Evolutionary conservation across 495 filamentous ascomycete species (phyloP), one percentile per base, ranked within the genome.

Genomic region (Elaphomyces granulatus): DNA sequence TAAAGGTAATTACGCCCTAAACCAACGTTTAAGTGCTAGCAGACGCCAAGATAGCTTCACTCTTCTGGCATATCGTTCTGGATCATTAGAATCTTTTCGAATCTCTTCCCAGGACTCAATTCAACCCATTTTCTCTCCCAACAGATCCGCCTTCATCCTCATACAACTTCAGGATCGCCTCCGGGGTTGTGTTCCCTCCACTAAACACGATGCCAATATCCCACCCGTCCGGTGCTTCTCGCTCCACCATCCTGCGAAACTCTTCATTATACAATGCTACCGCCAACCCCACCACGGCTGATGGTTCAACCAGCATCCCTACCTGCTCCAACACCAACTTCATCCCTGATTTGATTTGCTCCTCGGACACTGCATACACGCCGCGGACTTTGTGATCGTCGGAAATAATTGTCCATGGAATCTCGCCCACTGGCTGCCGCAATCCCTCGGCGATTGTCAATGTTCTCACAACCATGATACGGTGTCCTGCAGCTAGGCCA

Each of bases 231-330:
- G 73, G 69, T 3, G 80, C 81, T 58, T 87, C 79, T 37, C 52
- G 55, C 58, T 86, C 77, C 23, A 85, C 81, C 52, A 76, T 46
- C 15, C 51, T 56, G 45, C 84, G 65, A 49, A 94, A 94, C 18
- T 83, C 82, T 55, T 93, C 85, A 54, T 90, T 77, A 49, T 72
- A 94, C 49, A 98, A 56, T 41, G 76, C 79, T 3, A 81, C 80
- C 3, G 90, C 90, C 47, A 98, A 57, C 10, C 78, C 77, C 15
- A 98, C 87, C 2, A 80, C 85, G 2, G 87, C 74, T 56, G 82
- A 87, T 35, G 90, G 90, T 66, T 98, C 90, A 17, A 95, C 73
- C 32, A 94, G 72, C 32, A 93, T 61, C 74, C 96, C 96, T 72
- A 94, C 77, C 42, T 87, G 60, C 69, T 98, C 88, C 52, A 88